Evolutionary conservation across 2,329 filamentous ascomycete species (phyloP), one percentile per base, ranked within the genome.

Genomic region (Purpureocillium takamizusanense): DNA sequence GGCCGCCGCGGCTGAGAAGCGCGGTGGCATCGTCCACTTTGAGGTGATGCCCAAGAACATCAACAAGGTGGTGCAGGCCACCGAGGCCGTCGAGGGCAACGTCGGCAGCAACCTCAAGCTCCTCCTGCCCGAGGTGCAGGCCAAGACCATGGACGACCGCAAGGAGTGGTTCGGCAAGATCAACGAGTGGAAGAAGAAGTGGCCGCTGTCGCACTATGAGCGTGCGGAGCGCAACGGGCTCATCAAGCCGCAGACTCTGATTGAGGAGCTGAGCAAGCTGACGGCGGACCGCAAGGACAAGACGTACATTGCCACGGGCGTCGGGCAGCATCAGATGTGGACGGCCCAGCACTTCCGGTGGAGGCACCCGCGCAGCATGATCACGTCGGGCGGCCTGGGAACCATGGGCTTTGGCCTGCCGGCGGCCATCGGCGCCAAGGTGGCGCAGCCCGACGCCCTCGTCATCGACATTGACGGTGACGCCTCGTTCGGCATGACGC

Each of bases 31-130:
- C 53, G 77, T 97, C 13, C 90, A 98, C 64, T 97, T 97, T 55
- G 90, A 97, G 60, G 90, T 98, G 54, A 84, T 97, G 83, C 90
- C 92, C 52, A 98, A 98, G 81, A 97, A 98, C 71, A 97, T 97
- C 69, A 97, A 97, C 79, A 98, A 97, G 76, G 89, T 97, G 31
- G 84, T 98, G 12, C 87, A 97, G 66, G 89, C 90, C 7, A 95
- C 86, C 31, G 88, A 95, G 66, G 90, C 92, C 33, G 82, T 97
- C 14, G 90, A 95, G 65, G 92, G 92, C 42, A 90, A 97, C 55
- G 86, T 95, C 23, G 80, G 81, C 3, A 67, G 80, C 14, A 97
- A 94, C 62, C 69, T 97, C 27, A 71, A 71, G 37, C 66, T 76
- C 23, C 79, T 97, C 37, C 54, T 97, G 28, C 89, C 90, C 10